Conservation (phyloP, 108 stramenopile species). For the Fragilariopsis cylindrus region DNA sequence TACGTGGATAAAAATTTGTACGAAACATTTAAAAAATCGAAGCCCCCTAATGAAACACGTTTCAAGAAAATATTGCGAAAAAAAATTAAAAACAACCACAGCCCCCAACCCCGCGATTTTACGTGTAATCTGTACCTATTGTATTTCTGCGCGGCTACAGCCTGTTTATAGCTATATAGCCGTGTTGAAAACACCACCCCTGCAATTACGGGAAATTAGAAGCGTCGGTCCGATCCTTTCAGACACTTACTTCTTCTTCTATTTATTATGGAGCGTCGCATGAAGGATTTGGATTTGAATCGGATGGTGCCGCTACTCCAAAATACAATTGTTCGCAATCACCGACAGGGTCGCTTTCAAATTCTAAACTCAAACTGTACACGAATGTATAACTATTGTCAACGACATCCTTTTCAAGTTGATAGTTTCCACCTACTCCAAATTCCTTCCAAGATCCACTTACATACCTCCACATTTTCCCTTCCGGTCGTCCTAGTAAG, state of each 20-base stretch:
- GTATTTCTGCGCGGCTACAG: no score
- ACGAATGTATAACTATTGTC: conserved; percentile 13
- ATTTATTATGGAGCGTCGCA: not conserved
- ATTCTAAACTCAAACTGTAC: conserved; percentile 1
- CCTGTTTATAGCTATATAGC: no score
- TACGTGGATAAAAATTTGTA: no score
- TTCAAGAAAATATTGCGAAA: no score
- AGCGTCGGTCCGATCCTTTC: not conserved
- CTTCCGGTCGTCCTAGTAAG: not conserved
- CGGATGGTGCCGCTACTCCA: not conserved
- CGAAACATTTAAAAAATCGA: no score
- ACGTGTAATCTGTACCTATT: no score
- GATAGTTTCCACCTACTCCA: not conserved
- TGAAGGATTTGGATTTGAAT: conserved; percentile 7
- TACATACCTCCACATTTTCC: conserved; percentile 9
- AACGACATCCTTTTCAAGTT: conserved; percentile 11
- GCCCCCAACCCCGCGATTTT: no score
- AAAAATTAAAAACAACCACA: no score
- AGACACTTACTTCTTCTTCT: not conserved
- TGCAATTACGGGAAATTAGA: not conserved
- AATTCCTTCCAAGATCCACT: conserved; percentile 2
- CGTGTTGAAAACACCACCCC: not conserved
- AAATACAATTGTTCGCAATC: not conserved
- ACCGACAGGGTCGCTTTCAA: not conserved
- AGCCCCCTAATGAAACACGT: no score